These are phyloP conservation scores for Daldinia bambusicola DNA, from an alignment of 495 filamentous ascomycete species.

Conservation along the genomic window DNA sequence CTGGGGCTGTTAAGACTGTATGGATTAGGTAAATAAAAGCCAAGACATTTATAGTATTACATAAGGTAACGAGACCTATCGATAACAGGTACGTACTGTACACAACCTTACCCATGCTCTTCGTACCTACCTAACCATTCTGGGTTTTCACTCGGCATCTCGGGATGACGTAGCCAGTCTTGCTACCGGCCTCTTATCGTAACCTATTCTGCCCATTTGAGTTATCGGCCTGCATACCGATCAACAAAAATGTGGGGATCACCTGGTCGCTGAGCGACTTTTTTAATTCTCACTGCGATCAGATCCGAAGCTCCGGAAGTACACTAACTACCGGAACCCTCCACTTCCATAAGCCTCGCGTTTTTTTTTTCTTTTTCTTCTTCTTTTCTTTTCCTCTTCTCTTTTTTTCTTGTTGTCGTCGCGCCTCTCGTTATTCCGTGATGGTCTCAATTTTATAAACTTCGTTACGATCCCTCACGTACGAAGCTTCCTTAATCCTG, in stretches of 20 bases:
- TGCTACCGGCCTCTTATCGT: conserved; percentile 15
- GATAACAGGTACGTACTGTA: no score
- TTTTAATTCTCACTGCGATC: conserved; percentile 24
- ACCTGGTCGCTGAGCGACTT: conserved; percentile 40
- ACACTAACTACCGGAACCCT: conserved; percentile 14
- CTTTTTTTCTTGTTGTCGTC: conserved; percentile 5
- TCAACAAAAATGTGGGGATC: conserved; percentile 22
- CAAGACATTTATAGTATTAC: background rate
- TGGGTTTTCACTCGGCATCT: background rate
- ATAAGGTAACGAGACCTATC: no score
- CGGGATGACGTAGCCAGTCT: conserved; percentile 37
- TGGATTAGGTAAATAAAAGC: background rate
- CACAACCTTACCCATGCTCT: no score
- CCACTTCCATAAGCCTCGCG: conserved; percentile 22
- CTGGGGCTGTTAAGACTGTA: background rate
- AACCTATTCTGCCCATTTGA: conserved; percentile 1
- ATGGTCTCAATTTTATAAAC: conserved; percentile 27
- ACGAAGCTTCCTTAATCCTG: conserved; percentile 10
- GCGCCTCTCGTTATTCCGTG: conserved; percentile 10
- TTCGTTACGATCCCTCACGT: background rate
- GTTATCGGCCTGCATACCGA: conserved; percentile 21
- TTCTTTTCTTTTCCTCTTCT: conserved; percentile 10
- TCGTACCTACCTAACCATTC: no score
- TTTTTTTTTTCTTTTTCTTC: conserved; percentile 19
- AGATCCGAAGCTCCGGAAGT: conserved; percentile 41